A percentile compares a stretch with the other conserved stretches of the same genome.
Conservation (phyloP, 2,329 filamentous ascomycete species). For the Domatiomyces globalis region DNA sequence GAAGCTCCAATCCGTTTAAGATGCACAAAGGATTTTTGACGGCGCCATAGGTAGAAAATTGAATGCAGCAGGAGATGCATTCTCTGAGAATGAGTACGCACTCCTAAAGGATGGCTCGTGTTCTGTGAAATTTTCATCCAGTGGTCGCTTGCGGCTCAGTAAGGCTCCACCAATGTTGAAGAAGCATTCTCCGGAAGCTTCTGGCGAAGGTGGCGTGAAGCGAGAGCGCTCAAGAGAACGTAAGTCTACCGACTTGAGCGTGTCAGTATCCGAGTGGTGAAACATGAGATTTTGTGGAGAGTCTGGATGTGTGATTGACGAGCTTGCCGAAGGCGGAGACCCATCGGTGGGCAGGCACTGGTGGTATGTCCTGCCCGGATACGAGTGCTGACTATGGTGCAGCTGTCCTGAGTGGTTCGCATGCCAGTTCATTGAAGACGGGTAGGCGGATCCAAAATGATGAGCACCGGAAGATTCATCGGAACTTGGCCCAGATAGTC, state of each 20-base stretch:
- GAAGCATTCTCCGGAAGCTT: slow-evolving; percentile 11
- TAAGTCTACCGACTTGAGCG: slow-evolving; percentile 10
- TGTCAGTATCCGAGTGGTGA: slow-evolving; percentile 7
- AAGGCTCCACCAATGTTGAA: slow-evolving; percentile 4
- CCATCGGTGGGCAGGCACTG: background rate
- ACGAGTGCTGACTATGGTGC: background rate
- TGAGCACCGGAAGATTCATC: slow-evolving; percentile 17
- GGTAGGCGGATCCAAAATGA: background rate
- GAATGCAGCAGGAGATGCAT: slow-evolving; percentile 4
- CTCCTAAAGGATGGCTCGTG: slow-evolving; percentile 7
- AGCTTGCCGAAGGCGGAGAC: slow-evolving; percentile 11
- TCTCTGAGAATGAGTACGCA: slow-evolving; percentile 9
- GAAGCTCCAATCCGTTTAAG: slow-evolving; percentile 3
- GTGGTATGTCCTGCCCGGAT: background rate
- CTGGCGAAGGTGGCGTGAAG: slow-evolving; percentile 11
- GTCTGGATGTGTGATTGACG: slow-evolving; percentile 5
- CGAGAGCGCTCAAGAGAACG: slow-evolving; percentile 10
- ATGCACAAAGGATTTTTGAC: slow-evolving; percentile 15
- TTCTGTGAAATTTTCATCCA: slow-evolving; percentile 12
- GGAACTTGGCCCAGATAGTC: slow-evolving; percentile 39
- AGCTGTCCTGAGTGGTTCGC: background rate
- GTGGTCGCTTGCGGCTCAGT: slow-evolving; percentile 9
- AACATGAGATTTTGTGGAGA: slow-evolving; percentile 9
- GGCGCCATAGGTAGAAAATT: slow-evolving; percentile 11
- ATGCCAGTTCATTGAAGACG: slow-evolving; percentile 7